These are phyloP conservation scores for Psidium friedrichsthalianum DNA, from an alignment of 345 rosid species.

Conservation along the genomic window DNA sequence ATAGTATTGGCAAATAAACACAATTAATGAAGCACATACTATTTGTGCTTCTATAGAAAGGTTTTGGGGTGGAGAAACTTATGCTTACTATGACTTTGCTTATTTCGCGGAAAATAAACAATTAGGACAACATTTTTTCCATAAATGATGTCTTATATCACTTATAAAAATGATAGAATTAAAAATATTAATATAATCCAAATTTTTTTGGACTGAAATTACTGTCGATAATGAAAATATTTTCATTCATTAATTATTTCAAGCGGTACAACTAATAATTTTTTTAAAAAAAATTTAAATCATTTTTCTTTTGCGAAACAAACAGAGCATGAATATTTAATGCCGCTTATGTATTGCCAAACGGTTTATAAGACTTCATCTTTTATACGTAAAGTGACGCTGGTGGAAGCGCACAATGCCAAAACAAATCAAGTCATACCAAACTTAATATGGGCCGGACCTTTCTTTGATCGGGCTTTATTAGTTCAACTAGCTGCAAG, in stretches of 20 bases:
- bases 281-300: too few relatives aligned
- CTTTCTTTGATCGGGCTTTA: background rate
- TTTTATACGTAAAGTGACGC: background rate
- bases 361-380: background rate
- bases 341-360: background rate
- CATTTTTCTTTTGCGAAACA: too few relatives aligned
- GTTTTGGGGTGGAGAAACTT: background rate
- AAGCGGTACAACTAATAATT: too few relatives aligned
- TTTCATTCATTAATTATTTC: too few relatives aligned
- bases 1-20: background rate
- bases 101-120: too few relatives aligned
- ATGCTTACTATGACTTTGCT: background rate
- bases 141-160: too few relatives aligned
- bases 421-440: background rate
- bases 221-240: too few relatives aligned
- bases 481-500: background rate
- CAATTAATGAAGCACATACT: background rate
- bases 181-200: too few relatives aligned
- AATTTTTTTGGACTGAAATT: too few relatives aligned
- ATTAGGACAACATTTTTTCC: too few relatives aligned
- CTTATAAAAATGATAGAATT: too few relatives aligned
- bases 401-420: background rate
- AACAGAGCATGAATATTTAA: background rate
- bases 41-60: background rate
- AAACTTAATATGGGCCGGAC: background rate